These are phyloP conservation scores for Phialemoniopsis sp. DNA, from an alignment of 2,329 filamentous ascomycete species.

Conservation along the genomic window DNA sequence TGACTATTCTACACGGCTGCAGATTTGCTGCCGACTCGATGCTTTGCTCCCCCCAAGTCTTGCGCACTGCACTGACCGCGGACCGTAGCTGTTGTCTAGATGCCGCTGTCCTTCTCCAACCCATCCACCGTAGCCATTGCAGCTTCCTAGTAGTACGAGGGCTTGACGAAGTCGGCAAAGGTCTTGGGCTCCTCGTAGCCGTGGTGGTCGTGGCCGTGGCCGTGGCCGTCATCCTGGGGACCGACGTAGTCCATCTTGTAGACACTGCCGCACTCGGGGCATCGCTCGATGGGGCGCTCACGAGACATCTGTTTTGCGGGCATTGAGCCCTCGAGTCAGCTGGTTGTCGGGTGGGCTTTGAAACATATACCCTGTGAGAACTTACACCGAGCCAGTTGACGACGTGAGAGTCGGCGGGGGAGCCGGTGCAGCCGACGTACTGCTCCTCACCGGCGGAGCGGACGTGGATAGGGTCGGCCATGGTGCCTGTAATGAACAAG, in stretches of 20 bases:
- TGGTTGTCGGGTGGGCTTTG: too few species aligned
- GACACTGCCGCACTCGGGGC: slow-evolving; percentile 92
- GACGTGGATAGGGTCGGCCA: slow-evolving; percentile 86
- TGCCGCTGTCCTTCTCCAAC: slow-evolving; percentile 1
- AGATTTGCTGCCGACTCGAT: background rate
- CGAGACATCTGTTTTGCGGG: slow-evolving; percentile 62
- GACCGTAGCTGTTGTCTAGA: slow-evolving; percentile 1
- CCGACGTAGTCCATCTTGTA: slow-evolving; percentile 99
- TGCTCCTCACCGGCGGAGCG: slow-evolving; percentile 94
- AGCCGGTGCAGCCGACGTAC: slow-evolving; percentile 94
- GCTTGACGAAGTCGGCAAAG: slow-evolving; percentile 93
- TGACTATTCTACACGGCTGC: slow-evolving; percentile 6
- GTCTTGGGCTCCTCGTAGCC: slow-evolving; percentile 86
- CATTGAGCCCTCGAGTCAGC: slow-evolving; percentile 6
- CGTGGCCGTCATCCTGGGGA: slow-evolving; percentile 68
- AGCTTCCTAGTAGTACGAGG: slow-evolving; percentile 74
- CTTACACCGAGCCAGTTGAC: slow-evolving; percentile 88
- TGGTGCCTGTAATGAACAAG: slow-evolving; percentile 58
- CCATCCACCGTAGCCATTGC: background rate
- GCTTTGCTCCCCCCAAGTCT: background rate
- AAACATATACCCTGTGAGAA: too few species aligned
- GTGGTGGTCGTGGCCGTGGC: slow-evolving; percentile 42
- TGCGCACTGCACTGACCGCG: background rate
- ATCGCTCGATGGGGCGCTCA: slow-evolving; percentile 88
- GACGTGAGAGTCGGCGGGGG: slow-evolving; percentile 84